Evolutionary conservation across 345 rosid species (phyloP).

Genomic region (Tarenaya hassleriana): DNA sequence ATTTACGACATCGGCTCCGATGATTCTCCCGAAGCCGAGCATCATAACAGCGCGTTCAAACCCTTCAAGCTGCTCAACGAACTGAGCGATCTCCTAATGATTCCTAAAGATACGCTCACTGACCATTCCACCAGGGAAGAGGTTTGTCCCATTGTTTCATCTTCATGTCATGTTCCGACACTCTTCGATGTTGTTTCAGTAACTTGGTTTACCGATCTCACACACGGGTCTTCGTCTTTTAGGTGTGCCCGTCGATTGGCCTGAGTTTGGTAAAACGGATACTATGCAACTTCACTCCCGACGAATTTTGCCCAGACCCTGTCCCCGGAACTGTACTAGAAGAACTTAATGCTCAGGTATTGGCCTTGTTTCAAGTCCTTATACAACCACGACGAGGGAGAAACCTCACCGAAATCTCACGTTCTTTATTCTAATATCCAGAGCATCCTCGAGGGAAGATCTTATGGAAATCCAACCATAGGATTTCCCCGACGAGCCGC

Average conservation of each 20-base stretch:
- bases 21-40: slow-evolving; percentile 37
- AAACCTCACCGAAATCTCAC: neutral
- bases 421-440: slow-evolving; percentile 25
- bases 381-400: neutral
- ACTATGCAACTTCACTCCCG: slow-evolving; percentile 91
- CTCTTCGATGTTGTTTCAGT: slow-evolving; percentile 7
- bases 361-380: slow-evolving; percentile 20
- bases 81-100: slow-evolving; percentile 92
- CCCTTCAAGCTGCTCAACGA: slow-evolving; percentile 64
- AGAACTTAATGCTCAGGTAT: slow-evolving; percentile 79
- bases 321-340: slow-evolving; percentile 87
- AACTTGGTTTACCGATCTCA: slow-evolving; percentile 7
- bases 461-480: slow-evolving; percentile 39
- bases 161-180: neutral
- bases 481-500: slow-evolving; percentile 70
- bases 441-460: slow-evolving; percentile 56
- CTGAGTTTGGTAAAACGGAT: slow-evolving; percentile 69
- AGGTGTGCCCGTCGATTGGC: slow-evolving; percentile 86
- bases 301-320: slow-evolving; percentile 86
- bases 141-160: slow-evolving; percentile 33
- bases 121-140: slow-evolving; percentile 65
- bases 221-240: slow-evolving; percentile 5
- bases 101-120: slow-evolving; percentile 90
- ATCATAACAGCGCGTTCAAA: slow-evolving; percentile 32
- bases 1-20: slow-evolving; percentile 52